phyloP scores from a whole-genome alignment of 441 rosid species.

The Kokia cookei region DNA sequence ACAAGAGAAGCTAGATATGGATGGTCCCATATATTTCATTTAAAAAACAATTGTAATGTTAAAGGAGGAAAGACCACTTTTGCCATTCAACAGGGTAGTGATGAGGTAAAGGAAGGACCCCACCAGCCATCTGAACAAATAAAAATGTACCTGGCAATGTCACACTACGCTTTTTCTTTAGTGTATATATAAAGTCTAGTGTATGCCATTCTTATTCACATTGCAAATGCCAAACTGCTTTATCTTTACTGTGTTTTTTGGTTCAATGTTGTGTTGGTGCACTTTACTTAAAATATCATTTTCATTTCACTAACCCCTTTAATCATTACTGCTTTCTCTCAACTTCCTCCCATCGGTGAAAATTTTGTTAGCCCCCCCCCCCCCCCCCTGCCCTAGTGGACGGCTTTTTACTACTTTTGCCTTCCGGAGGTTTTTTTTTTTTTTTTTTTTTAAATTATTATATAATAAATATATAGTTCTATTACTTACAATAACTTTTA shows the following conservation, averaged over 20 bases:
- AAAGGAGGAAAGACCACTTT: conserved; percentile 28
- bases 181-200: no score
- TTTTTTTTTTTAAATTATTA: no score
- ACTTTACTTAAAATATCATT: conserved; percentile 45
- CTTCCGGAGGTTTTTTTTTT: no score
- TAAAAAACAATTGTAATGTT: not conserved
- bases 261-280: not conserved
- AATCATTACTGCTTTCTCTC: conserved; percentile 23
- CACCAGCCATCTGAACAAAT: conserved; percentile 8
- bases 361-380: not conserved
- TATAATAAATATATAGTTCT: no score
- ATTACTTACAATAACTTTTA: no score
- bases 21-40: no score
- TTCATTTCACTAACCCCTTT: conserved; percentile 25
- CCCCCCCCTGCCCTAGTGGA: no score
- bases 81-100: conserved; percentile 31
- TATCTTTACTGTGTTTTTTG: conserved; percentile 20
- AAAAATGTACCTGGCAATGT: conserved; percentile 33
- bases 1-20: no score
- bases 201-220: not conserved
- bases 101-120: conserved; percentile 17
- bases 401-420: no score
- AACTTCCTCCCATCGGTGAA: not conserved
- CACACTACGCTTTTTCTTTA: conserved; percentile 9
- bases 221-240: conserved; percentile 11